phyloP scores from a whole-genome alignment of 2,329 filamentous ascomycete species.

The Scedosporium dehoogii region DNA sequence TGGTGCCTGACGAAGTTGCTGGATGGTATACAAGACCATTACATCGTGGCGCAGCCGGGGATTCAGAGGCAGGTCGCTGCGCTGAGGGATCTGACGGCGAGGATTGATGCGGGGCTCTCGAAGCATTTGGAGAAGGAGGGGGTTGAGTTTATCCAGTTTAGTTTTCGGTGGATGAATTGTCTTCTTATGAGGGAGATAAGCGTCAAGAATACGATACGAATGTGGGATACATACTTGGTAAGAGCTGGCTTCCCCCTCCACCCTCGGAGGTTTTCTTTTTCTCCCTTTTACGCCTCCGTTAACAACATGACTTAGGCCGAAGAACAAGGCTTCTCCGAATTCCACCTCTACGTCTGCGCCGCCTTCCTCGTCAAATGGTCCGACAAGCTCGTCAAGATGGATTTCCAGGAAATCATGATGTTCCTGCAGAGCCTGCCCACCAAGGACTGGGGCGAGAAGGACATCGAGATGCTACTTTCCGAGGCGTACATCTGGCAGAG shows the following conservation, averaged over 20 bases:
- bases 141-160: constrained; percentile 98
- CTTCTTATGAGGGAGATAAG: constrained; percentile 95
- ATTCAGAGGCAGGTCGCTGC: constrained; percentile 91
- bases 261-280: too few relatives aligned
- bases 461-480: constrained; percentile 88
- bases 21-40: constrained; percentile 99
- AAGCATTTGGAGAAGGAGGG: constrained; percentile 85
- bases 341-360: constrained; percentile 96
- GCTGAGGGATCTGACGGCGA: constrained; percentile 77
- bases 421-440: constrained; percentile 93
- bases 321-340: constrained; percentile 96
- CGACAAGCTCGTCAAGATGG: constrained; percentile 88
- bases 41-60: constrained; percentile 93
- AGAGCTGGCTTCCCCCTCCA: constrained; percentile 18
- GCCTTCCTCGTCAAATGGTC: constrained; percentile 99
- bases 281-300: too few relatives aligned
- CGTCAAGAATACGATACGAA: constrained; percentile 90
- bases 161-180: constrained; percentile 99
- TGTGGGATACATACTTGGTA: constrained; percentile 99
- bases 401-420: constrained; percentile 99
- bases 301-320: constrained; percentile 59
- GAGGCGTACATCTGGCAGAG: constrained; percentile 99
- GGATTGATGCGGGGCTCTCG: constrained; percentile 76
- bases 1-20: constrained; percentile 97
- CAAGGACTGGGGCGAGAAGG: constrained; percentile 91